These are phyloP conservation scores for Colletotrichum kahawae DNA, from an alignment of 2,329 filamentous ascomycete species.

Conservation along the genomic window DNA sequence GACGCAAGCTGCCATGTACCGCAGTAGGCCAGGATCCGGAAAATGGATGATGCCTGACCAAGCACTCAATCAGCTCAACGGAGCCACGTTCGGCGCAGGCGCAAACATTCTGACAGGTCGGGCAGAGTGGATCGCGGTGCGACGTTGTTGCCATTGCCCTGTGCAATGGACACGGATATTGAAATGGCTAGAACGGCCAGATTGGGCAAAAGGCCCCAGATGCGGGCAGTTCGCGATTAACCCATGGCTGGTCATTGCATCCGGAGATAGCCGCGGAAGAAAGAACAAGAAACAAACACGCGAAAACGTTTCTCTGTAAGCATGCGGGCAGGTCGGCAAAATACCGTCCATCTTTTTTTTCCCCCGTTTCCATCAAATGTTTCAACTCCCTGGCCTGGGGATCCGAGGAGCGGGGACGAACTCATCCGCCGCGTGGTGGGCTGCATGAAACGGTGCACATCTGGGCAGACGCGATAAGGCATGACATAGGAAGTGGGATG, in stretches of 20 bases:
- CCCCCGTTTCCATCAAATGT: slow-evolving; percentile 17
- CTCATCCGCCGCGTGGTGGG: slow-evolving; percentile 2
- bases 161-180: slow-evolving; percentile 2
- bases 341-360: not conserved
- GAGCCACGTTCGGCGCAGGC: slow-evolving; percentile 8
- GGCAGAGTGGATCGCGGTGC: slow-evolving; percentile 4
- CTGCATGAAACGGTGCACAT: slow-evolving; percentile 16
- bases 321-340: not conserved
- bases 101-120: slow-evolving; percentile 12
- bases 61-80: not conserved
- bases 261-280: slow-evolving; percentile 5
- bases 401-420: slow-evolving; percentile 9
- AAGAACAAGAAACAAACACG: not conserved
- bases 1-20: not conserved
- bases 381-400: slow-evolving; percentile 11
- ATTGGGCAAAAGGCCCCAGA: not conserved
- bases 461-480: slow-evolving; percentile 2
- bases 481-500: not conserved
- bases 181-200: not conserved
- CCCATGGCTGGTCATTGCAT: not conserved
- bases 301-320: not conserved
- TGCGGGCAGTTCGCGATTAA: not conserved
- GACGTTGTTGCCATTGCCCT: slow-evolving; percentile 1
- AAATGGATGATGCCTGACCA: slow-evolving; percentile 13
- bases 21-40: not conserved